Percentiles rank a stretch among this genome's conserved stretches.
Evolutionary conservation across 2,329 filamentous ascomycete genomes (phyloP).

Genomic region (Colletotrichum abscissum): DNA sequence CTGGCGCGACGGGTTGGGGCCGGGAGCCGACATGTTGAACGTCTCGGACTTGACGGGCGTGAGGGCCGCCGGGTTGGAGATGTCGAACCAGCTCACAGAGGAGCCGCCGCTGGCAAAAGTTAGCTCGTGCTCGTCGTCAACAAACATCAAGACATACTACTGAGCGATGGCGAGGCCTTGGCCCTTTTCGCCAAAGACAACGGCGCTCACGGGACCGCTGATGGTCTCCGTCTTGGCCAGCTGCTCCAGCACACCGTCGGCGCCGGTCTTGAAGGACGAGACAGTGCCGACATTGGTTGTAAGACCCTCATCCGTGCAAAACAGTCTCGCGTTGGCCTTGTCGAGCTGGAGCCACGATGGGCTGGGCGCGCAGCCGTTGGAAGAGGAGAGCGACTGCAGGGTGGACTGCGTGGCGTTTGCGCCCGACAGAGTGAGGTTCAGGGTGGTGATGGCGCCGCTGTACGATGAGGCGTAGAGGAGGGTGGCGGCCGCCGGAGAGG

Average conservation of each 20-base stretch:
- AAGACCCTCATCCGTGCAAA: conserved; percentile 71
- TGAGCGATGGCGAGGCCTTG: conserved; percentile 55
- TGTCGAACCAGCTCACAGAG: conserved; percentile 57
- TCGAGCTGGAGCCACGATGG: conserved; percentile 72
- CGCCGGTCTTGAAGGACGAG: conserved; percentile 49
- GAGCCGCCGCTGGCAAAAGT: conserved; percentile 47
- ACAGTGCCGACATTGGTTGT: conserved; percentile 60
- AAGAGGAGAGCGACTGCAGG: conserved; percentile 55
- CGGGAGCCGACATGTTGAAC: conserved; percentile 52
- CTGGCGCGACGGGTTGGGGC: conserved; percentile 59
- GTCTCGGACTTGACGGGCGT: conserved; percentile 49
- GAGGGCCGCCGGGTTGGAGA: conserved; percentile 51
- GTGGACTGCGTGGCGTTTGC: conserved; percentile 38
- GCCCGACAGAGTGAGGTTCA: conserved; percentile 51
- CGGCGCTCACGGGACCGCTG: conserved; percentile 56
- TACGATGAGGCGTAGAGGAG: conserved; percentile 63
- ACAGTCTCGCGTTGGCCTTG: conserved; percentile 59
- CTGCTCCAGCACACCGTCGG: conserved; percentile 51
- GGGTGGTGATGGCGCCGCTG: conserved; percentile 59
- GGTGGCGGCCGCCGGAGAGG: conserved; percentile 46
- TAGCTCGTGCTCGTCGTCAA: not conserved
- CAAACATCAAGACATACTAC: conserved; percentile 51
- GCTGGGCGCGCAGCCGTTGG: conserved; percentile 61
- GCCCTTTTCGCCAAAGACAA: conserved; percentile 54
- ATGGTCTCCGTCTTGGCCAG: conserved; percentile 49